Percentiles rank a stretch among this genome's conserved stretches.
Conservation (phyloP, 768 basidiomycete genomes). For the Pulveroboletus sp. region DNA sequence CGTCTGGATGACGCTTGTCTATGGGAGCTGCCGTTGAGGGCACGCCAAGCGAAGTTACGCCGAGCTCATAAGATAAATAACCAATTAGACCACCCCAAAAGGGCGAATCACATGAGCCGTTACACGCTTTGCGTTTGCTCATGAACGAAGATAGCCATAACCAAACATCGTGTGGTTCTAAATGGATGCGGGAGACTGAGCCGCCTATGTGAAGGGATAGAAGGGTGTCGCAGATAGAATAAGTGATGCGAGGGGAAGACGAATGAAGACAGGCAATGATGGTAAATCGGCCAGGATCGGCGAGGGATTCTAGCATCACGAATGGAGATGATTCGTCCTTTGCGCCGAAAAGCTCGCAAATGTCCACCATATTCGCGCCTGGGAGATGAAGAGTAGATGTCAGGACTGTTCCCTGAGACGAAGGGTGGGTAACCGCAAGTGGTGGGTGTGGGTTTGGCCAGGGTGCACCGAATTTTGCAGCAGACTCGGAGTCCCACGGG, state of each 20-base stretch:
- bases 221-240: constrained; percentile 48
- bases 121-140: constrained; percentile 44
- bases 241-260: constrained; percentile 55
- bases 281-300: constrained; percentile 70
- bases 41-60: constrained; percentile 53
- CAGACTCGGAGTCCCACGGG: constrained; percentile 41
- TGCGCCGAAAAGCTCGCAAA: constrained; percentile 66
- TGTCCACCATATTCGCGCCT: constrained; percentile 37
- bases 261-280: constrained; percentile 63
- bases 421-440: constrained; percentile 16
- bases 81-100: constrained; percentile 88
- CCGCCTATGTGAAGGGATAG: constrained; percentile 45
- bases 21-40: constrained; percentile 30
- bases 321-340: constrained; percentile 59
- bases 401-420: constrained; percentile 28
- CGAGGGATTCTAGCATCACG: constrained; percentile 72
- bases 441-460: constrained; percentile 53
- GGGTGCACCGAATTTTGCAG: constrained; percentile 41
- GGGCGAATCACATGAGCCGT: constrained; percentile 54
- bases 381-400: constrained; percentile 44
- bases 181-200: constrained; percentile 35
- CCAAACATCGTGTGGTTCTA: constrained; percentile 63
- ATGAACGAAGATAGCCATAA: constrained; percentile 74
- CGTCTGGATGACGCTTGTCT: constrained; percentile 57
- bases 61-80: constrained; percentile 77